Conservation (phyloP, 73 alveolate genomes). For the Stentor coeruleus region DNA sequence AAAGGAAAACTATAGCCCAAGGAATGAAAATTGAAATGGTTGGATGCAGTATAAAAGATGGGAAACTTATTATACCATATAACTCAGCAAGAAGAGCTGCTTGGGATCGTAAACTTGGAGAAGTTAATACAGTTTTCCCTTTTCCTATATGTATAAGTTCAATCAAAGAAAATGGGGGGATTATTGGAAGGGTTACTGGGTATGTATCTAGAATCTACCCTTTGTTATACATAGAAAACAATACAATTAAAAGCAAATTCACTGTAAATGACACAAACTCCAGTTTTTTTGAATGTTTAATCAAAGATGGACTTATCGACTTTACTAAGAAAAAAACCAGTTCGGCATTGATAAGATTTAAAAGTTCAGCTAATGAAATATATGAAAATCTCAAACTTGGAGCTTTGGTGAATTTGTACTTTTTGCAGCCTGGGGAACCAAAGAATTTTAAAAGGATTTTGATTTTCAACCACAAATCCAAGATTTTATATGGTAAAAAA, state of each 20-base stretch:
- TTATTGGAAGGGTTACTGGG: background rate
- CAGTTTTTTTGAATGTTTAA: background rate
- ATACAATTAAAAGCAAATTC: background rate
- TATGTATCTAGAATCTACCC: background rate
- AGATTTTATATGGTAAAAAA: background rate
- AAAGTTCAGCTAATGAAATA: background rate
- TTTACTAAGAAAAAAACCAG: background rate
- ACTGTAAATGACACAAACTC: background rate
- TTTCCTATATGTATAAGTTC: background rate
- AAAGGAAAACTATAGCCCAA: background rate
- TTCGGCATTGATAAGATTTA: background rate
- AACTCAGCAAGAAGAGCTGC: slow-evolving; percentile 16
- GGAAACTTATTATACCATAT: background rate
- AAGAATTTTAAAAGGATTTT: background rate
- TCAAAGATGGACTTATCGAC: slow-evolving; percentile 19
- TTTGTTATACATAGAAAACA: background rate
- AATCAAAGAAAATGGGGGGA: slow-evolving; percentile 3
- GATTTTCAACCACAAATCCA: background rate
- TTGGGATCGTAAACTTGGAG: slow-evolving; percentile 4
- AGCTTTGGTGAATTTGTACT: background rate
- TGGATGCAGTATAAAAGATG: background rate
- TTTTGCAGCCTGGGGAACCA: background rate
- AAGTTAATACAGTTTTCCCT: background rate
- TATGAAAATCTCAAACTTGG: background rate
- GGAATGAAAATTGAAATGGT: background rate